Conservation (phyloP, 305 asterid genomes). For the Fraxinus latifolia region DNA sequence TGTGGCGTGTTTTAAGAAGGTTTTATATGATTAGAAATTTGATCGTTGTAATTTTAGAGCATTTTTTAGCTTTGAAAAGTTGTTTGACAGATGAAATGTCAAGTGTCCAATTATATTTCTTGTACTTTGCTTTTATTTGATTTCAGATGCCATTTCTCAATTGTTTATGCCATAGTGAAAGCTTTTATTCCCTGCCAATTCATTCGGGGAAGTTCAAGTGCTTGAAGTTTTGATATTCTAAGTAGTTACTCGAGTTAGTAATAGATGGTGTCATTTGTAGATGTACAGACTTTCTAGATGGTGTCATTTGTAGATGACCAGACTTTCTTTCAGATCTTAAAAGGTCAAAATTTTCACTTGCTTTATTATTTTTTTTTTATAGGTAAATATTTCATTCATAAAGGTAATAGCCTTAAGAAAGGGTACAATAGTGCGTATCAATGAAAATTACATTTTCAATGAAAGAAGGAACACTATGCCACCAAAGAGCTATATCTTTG, state of each 20-base stretch:
- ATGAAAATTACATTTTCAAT: not conserved
- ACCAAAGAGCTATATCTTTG: not conserved
- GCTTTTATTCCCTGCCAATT: conserved; percentile 5
- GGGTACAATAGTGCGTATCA: not conserved
- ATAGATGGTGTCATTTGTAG: not conserved
- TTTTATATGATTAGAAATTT: no score
- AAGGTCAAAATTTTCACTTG: no score
- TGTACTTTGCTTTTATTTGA: not conserved
- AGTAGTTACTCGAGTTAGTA: not conserved
- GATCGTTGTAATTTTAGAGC: no score
- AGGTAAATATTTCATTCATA: not conserved
- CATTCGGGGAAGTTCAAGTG: not conserved
- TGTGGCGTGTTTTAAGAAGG: no score
- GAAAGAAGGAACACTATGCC: not conserved
- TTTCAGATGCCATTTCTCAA: conserved; percentile 1
- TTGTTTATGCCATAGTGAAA: not conserved
- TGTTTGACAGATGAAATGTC: no score
- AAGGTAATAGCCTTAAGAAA: not conserved
- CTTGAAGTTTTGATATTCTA: not conserved
- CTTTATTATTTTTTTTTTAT: no score
- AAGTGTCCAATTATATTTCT: not conserved
- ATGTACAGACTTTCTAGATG: not conserved
- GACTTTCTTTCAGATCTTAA: not conserved
- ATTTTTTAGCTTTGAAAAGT: no score
- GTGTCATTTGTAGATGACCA: conserved; percentile 6